Base-by-base conservation (phyloP, 2,329 filamentous ascomycete genomes). In the Aspergillus pseudonomiae region DNA sequence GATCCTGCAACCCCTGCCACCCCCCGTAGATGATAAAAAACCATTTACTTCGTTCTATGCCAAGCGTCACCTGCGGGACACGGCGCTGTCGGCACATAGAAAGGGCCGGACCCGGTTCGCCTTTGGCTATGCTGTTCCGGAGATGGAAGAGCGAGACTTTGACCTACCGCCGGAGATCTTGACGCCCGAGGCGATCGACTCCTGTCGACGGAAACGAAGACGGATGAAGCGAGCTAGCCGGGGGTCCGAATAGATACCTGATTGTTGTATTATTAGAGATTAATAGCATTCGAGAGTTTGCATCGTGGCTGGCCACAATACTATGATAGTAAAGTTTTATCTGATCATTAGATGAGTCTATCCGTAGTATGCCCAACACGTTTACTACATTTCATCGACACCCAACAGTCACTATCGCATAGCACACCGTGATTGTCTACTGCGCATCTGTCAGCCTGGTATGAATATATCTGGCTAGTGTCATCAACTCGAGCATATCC, bases 21-120 rank as follows among this genome's bases (percentile, higher is more conserved):
- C 67, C 19, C 66, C 72, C 24, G 73, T 81, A 36, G 76, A 81
- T 19, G 64, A 63, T 28, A 52, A 60, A 21, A 86, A 84, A 63
- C 90, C 91, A 43, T 93, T 97, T 73, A 90, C 83, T n/a, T 96
- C 92, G 0, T 97, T 97, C 80, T 98, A 93, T 75, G 78, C 85
- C 21, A 93, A 95, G 78, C 88, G 86, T 28, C 89, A 96, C 73
- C 85, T 94, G 65, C 89, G 94, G 30, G 91, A 93, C 26, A 87
- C 89, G 7, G 93, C 94, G 11, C 78, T 97, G n/a, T 90, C 88
- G 65, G 88, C 88, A 68, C 84, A 87, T 56, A 85, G 93, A 39
- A 88, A 91, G 59, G 87, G 88, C 50, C 85, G 92, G 57, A 91
- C 86, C 58, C 84, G 89, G 19, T 83, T 90, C 55, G 94, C 94